Conservation (phyloP, 163 green algal species). For the Scenedesmus sp. region DNA sequence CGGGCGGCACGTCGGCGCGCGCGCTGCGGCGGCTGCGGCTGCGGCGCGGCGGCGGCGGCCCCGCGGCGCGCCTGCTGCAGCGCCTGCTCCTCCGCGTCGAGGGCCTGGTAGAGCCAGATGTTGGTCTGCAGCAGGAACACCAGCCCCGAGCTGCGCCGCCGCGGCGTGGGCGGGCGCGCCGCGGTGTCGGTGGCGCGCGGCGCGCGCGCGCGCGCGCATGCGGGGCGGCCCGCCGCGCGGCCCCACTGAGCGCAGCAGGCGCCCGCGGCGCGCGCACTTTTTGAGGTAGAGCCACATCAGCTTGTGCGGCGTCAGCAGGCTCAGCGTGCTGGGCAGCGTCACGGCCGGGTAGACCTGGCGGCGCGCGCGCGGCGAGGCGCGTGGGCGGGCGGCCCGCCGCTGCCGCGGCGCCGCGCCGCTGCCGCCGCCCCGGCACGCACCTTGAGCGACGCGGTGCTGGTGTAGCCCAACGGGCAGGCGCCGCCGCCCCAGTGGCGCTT, state of each 20-base stretch:
- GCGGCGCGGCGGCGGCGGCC: no score
- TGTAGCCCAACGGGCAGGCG: slow-evolving; percentile 21
- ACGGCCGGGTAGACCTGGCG: slow-evolving; percentile 16
- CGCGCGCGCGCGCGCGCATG: no score
- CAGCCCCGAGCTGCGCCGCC: slow-evolving; percentile 27
- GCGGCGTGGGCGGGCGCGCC: no score
- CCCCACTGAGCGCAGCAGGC: no score
- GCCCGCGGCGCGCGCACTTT: no score
- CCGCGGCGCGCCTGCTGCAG: slow-evolving; percentile 16
- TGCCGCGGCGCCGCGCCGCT: neutral
- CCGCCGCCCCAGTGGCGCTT: slow-evolving; percentile 16
- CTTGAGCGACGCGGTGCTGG: neutral
- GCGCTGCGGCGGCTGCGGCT: no score
- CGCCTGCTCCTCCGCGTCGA: slow-evolving; percentile 35
- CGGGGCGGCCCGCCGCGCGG: no score
- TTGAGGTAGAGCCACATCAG: slow-evolving; percentile 39
- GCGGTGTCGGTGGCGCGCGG: no score
- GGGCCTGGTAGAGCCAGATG: slow-evolving; percentile 40
- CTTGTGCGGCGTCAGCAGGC: slow-evolving; percentile 28
- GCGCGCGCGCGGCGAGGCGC: neutral
- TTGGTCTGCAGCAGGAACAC: slow-evolving; percentile 44
- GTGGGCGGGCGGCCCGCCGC: neutral
- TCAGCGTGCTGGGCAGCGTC: slow-evolving; percentile 12
- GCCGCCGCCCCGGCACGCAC: neutral
- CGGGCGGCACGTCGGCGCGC: neutral